Conservation (phyloP, 2,329 filamentous ascomycete species). For the Endocalyx cinctus region DNA sequence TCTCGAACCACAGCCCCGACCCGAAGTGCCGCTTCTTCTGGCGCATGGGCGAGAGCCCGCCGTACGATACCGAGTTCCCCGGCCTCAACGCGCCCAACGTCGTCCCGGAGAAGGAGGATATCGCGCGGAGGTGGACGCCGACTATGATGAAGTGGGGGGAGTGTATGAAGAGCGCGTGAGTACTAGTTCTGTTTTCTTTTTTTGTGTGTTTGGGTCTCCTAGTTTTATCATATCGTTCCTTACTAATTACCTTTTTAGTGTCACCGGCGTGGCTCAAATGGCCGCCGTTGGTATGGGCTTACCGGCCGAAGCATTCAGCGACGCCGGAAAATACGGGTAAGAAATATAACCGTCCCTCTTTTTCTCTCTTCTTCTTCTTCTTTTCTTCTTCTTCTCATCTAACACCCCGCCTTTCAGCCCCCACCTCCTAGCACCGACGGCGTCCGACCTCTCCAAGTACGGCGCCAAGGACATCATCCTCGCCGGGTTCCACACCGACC, state of each 20-base stretch:
- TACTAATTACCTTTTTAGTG: too few relatives aligned
- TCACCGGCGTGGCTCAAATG: conserved; percentile 56
- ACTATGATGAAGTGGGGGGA: conserved; percentile 54
- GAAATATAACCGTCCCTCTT: conserved; percentile 15
- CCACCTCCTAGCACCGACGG: conserved; percentile 57
- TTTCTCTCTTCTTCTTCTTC: conserved; percentile 1
- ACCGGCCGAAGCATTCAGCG: conserved; percentile 46
- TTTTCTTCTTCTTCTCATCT: not conserved
- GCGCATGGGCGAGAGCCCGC: conserved; percentile 51
- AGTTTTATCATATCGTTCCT: too few relatives aligned
- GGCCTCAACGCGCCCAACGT: conserved; percentile 52
- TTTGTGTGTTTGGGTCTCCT: too few relatives aligned
- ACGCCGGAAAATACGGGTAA: conserved; percentile 53
- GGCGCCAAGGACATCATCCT: conserved; percentile 52
- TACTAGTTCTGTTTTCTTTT: conserved; percentile 10
- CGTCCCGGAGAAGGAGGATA: conserved; percentile 43
- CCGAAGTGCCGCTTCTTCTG: conserved; percentile 62
- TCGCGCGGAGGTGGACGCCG: conserved; percentile 47
- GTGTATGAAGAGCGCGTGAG: conserved; percentile 57
- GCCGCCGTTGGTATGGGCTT: conserved; percentile 52
- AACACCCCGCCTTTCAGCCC: conserved; percentile 33
- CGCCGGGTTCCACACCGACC: conserved; percentile 60
- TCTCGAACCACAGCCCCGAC: conserved; percentile 51
- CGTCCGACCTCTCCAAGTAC: conserved; percentile 53
- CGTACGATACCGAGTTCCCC: conserved; percentile 52